Percentiles rank a stretch among this genome's conserved stretches.
Conservation (phyloP, 2,329 filamentous ascomycete genomes). For the Endothia cerciana region DNA sequence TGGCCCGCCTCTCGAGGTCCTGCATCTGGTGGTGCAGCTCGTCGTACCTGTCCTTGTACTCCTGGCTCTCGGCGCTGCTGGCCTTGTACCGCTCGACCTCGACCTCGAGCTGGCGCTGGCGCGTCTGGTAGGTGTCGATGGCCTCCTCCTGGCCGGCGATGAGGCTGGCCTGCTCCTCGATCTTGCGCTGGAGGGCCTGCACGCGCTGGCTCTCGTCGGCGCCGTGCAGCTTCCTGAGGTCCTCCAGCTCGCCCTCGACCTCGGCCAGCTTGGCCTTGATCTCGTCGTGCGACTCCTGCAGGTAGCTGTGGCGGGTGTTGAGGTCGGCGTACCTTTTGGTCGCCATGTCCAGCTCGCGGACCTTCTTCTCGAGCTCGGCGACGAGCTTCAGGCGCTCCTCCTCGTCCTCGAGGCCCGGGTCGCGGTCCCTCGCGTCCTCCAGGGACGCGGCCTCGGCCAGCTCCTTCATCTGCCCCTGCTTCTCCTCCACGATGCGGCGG, state of each 20-base stretch:
- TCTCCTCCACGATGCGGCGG: constrained; percentile 52
- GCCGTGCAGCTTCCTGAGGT: constrained; percentile 54
- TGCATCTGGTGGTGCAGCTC: constrained; percentile 63
- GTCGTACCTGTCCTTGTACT: constrained; percentile 61
- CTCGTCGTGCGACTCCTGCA: constrained; percentile 67
- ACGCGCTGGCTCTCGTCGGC: constrained; percentile 56
- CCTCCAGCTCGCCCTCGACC: constrained; percentile 57
- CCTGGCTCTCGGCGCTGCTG: constrained; percentile 53
- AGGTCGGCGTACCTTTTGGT: constrained; percentile 63
- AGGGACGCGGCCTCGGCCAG: constrained; percentile 32
- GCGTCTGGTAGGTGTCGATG: constrained; percentile 55
- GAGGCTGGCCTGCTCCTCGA: constrained; percentile 70
- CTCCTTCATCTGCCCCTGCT: constrained; percentile 48
- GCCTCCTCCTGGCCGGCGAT: constrained; percentile 73
- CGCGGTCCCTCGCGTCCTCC: constrained; percentile 41
- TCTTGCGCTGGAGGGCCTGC: constrained; percentile 57
- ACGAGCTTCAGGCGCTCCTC: constrained; percentile 57
- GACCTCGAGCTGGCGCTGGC: constrained; percentile 50
- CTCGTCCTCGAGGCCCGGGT: constrained; percentile 61
- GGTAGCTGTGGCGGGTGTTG: constrained; percentile 61
- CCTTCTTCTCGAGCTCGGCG: constrained; percentile 41
- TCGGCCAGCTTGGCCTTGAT: constrained; percentile 66
- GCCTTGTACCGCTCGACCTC: constrained; percentile 53
- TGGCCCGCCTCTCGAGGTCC: constrained; percentile 64
- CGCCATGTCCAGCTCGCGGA: constrained; percentile 47